These are phyloP conservation scores for Russula olivacea DNA, from an alignment of 768 basidiomycete species.

Conservation along the genomic window DNA sequence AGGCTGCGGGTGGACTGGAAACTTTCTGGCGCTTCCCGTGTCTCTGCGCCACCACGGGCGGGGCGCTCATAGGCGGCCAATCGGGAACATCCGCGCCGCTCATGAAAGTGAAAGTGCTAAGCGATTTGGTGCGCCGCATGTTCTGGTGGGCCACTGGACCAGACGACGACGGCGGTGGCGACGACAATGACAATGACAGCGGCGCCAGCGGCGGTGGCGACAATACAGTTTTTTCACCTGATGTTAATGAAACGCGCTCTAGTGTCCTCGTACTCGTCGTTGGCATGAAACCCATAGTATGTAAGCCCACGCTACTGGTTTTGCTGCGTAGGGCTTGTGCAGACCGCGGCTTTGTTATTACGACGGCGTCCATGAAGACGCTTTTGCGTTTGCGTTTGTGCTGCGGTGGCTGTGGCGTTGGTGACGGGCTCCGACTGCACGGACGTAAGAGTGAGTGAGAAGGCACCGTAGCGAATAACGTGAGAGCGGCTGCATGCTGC, in stretches of 20 bases:
- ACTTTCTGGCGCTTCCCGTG: constrained; percentile 8
- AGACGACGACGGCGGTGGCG: not conserved
- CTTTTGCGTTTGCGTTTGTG: constrained; percentile 43
- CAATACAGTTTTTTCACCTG: not conserved
- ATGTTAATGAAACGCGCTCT: not conserved
- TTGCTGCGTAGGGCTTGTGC: constrained; percentile 29
- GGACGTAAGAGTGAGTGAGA: not conserved
- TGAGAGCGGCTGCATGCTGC: not conserved
- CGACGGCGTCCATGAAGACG: constrained; percentile 47
- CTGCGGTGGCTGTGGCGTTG: constrained; percentile 9
- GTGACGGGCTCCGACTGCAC: constrained; percentile 2
- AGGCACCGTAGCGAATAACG: not conserved
- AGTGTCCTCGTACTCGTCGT: not conserved
- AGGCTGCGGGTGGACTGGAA: not conserved
- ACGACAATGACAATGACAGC: not conserved
- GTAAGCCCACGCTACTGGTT: constrained; percentile 19
- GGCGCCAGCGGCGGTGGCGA: no score
- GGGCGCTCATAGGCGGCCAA: not conserved
- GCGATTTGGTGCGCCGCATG: constrained; percentile 20
- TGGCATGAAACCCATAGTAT: not conserved
- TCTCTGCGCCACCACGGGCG: constrained; percentile 1
- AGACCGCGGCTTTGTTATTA: constrained; percentile 38
- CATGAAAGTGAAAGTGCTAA: not conserved
- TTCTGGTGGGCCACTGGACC: constrained; percentile 10
- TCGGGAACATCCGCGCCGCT: not conserved